Evolutionary conservation across 352 stramenopile genomes (phyloP).

Genomic region (Thalassiosira mediterranea): DNA sequence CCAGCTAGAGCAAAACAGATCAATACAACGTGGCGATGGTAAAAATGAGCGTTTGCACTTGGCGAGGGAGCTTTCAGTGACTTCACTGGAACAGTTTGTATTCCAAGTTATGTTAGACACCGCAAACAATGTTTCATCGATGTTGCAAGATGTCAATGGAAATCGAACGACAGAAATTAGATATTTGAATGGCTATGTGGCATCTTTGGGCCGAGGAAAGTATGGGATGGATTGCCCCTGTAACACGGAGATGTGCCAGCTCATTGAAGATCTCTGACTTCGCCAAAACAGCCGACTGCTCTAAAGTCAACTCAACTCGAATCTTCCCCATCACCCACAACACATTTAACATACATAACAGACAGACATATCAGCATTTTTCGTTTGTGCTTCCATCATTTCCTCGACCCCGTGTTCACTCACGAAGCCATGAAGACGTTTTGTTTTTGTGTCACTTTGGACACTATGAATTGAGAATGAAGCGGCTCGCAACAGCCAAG

Average conservation of each 20-base stretch:
- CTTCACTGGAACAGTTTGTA: slow-evolving; percentile 63
- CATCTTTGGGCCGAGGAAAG: slow-evolving; percentile 45
- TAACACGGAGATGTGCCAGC: slow-evolving; percentile 55
- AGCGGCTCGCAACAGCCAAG: no score
- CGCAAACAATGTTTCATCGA: slow-evolving; percentile 70
- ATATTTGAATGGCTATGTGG: slow-evolving; percentile 78
- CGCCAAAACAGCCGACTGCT: no score
- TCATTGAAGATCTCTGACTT: slow-evolving; percentile 40
- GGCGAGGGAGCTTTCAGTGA: slow-evolving; percentile 11
- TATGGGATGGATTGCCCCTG: slow-evolving; percentile 51
- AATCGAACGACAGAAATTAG: slow-evolving; percentile 64
- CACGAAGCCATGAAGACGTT: no score
- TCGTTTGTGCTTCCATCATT: no score
- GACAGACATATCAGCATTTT: no score
- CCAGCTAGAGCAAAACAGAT: background rate
- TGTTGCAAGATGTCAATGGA: slow-evolving; percentile 68
- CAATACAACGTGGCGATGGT: background rate
- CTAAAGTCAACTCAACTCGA: no score
- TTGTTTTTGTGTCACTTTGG: no score
- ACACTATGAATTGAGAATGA: no score
- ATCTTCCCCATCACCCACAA: no score
- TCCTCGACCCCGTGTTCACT: no score
- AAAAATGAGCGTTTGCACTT: slow-evolving; percentile 6
- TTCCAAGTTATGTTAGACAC: slow-evolving; percentile 65
- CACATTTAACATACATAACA: no score